Percentiles rank a stretch among this genome's conserved stretches.
These are phyloP conservation scores for Termitomyces sp. DNA, from an alignment of 1,284 basidiomycete genomes.

Conservation along the genomic window DNA sequence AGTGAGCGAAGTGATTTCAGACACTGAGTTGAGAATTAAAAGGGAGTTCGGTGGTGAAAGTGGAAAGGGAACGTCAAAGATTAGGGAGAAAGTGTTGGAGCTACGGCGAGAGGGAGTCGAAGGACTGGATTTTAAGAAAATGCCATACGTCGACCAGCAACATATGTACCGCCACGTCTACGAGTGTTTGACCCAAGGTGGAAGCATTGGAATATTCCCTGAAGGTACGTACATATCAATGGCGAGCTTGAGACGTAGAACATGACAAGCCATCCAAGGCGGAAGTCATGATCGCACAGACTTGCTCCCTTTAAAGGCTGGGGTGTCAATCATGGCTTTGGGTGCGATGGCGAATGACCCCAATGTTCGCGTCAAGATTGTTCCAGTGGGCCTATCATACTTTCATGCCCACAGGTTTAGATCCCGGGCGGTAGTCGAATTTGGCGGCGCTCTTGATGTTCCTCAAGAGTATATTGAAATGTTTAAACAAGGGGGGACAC, in stretches of 20 bases:
- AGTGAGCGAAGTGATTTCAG: constrained; percentile 85
- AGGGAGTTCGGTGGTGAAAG: constrained; percentile 84
- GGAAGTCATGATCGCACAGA: constrained; percentile 97
- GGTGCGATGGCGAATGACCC: constrained; percentile 94
- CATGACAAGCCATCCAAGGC: constrained; percentile 42
- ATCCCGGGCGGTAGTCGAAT: constrained; percentile 94
- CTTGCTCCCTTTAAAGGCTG: constrained; percentile 91
- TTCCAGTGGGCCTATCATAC: constrained; percentile 92
- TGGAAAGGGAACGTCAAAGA: constrained; percentile 68
- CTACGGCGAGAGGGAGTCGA: constrained; percentile 44
- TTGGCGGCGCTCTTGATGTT: constrained; percentile 88
- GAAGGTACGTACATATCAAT: constrained; percentile 59
- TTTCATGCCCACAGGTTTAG: constrained; percentile 96
- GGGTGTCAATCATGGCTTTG: constrained; percentile 96
- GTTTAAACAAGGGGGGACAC: constrained; percentile 86
- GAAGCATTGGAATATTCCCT: constrained; percentile 93
- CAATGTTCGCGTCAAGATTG: constrained; percentile 83
- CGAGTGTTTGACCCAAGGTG: constrained; percentile 79
- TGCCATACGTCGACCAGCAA: constrained; percentile 88
- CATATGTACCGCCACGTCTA: constrained; percentile 97
- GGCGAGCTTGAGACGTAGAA: constrained; percentile 1
- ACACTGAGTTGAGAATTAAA: constrained; percentile 83
- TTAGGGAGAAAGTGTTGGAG: constrained; percentile 66
- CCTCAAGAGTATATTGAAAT: constrained; percentile 81
- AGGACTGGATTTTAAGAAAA: constrained; percentile 71